Conservation (phyloP, 768 basidiomycete genomes). For the Thelephora aurantiotincta region DNA sequence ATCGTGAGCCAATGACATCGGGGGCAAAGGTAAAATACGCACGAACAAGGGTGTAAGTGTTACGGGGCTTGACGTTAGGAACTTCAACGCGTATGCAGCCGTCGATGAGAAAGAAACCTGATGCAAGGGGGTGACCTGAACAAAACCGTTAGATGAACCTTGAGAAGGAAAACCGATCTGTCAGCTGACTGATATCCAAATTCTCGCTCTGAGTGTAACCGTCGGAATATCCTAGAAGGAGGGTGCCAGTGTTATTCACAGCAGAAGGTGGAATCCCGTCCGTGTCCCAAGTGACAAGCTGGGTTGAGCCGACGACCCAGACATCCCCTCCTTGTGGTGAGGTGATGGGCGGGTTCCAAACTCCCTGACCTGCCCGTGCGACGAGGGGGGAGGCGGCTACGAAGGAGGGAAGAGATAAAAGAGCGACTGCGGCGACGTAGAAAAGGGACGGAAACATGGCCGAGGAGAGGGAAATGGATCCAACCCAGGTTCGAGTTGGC, state of each 20-base stretch:
- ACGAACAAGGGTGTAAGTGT: slow-evolving; percentile 36
- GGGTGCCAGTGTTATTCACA: slow-evolving; percentile 20
- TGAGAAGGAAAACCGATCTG: background rate
- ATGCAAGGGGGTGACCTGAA: slow-evolving; percentile 29
- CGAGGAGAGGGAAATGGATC: background rate
- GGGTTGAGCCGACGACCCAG: slow-evolving; percentile 24
- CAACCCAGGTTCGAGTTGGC: too few species aligned
- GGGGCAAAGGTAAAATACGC: slow-evolving; percentile 6
- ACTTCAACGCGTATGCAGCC: slow-evolving; percentile 26
- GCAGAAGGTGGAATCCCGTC: slow-evolving; percentile 24
- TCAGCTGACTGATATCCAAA: slow-evolving; percentile 30
- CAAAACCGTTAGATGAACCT: background rate
- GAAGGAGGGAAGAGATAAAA: slow-evolving; percentile 15
- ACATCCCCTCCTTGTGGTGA: slow-evolving; percentile 16
- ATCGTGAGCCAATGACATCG: background rate
- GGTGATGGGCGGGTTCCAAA: slow-evolving; percentile 28
- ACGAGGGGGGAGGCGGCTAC: slow-evolving; percentile 14
- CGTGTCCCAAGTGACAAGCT: slow-evolving; percentile 31
- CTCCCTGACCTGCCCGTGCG: slow-evolving; percentile 20
- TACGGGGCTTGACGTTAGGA: slow-evolving; percentile 20
- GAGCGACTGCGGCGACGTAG: slow-evolving; percentile 18
- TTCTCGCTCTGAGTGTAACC: slow-evolving; percentile 28
- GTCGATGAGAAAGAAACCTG: slow-evolving; percentile 22
- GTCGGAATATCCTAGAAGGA: slow-evolving; percentile 31
- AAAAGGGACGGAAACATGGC: background rate